Evolutionary conservation across 192 early-diverging fungal genomes (phyloP).

Genomic region (Coemansia reversa): DNA sequence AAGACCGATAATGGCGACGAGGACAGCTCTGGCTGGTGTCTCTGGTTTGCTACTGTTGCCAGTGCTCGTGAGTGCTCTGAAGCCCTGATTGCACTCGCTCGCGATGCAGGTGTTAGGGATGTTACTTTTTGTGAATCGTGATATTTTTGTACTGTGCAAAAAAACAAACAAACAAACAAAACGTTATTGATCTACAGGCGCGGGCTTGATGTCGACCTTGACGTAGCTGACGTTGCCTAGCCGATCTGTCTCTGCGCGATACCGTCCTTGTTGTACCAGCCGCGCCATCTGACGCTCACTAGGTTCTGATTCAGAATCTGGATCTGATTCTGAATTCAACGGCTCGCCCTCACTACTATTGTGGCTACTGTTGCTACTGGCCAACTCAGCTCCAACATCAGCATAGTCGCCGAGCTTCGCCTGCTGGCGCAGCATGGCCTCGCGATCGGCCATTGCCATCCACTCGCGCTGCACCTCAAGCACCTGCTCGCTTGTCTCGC

Average conservation of each 20-base stretch:
- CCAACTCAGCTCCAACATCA: slow-evolving; percentile 15
- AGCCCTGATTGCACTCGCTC: slow-evolving; percentile 29
- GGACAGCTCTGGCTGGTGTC: slow-evolving; percentile 13
- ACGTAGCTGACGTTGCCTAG: slow-evolving; percentile 45
- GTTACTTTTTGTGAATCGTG: slow-evolving; percentile 12
- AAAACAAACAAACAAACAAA: background rate
- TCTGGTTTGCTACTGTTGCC: slow-evolving; percentile 47
- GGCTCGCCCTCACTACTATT: background rate
- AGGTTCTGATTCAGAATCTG: slow-evolving; percentile 24
- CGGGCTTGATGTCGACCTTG: slow-evolving; percentile 2
- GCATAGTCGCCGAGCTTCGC: slow-evolving; percentile 24
- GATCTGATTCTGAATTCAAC: background rate
- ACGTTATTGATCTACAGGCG: background rate
- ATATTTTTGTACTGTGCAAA: background rate
- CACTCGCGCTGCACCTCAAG: slow-evolving; percentile 79
- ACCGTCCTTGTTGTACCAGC: slow-evolving; percentile 40
- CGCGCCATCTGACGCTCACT: slow-evolving; percentile 30
- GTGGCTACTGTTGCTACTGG: slow-evolving; percentile 8
- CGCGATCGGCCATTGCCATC: slow-evolving; percentile 70
- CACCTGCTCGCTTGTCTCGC: slow-evolving; percentile 71
- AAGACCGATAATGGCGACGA: background rate
- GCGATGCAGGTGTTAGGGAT: slow-evolving; percentile 5
- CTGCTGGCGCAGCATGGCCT: slow-evolving; percentile 55
- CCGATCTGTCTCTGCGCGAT: slow-evolving; percentile 31
- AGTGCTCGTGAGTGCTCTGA: slow-evolving; percentile 49